Percentiles rank a stretch among this genome's conserved stretches.
These are phyloP conservation scores for Coniferiporia sulphurascens DNA, from an alignment of 1,284 basidiomycete species.

Conservation along the genomic window DNA sequence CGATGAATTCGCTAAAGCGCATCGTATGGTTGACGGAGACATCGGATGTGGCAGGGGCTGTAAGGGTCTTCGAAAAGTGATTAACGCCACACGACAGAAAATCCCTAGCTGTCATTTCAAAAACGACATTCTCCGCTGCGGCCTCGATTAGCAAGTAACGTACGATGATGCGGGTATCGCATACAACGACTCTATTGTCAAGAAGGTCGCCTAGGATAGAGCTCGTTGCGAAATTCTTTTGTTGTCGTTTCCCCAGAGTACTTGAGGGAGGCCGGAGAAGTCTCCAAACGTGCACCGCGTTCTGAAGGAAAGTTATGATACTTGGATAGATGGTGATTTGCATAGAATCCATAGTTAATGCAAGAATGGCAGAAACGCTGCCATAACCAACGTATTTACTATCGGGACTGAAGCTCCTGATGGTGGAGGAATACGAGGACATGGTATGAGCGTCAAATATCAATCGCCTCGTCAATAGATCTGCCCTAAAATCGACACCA, in stretches of 20 bases:
- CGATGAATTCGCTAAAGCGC: constrained; percentile 42
- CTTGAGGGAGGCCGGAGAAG: constrained; percentile 15
- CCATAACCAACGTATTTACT: constrained; percentile 6
- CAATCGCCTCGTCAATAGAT: constrained; percentile 11
- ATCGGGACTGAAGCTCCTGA: constrained; percentile 9
- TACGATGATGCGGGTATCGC: constrained; percentile 6
- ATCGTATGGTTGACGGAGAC: constrained; percentile 45
- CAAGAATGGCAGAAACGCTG: background rate
- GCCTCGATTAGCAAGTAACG: constrained; percentile 34
- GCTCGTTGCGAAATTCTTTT: background rate
- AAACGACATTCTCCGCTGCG: constrained; percentile 43
- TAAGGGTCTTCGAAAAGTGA: constrained; percentile 29
- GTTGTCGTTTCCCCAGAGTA: background rate
- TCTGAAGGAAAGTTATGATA: constrained; percentile 58
- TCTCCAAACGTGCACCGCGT: constrained; percentile 47
- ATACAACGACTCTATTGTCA: constrained; percentile 1
- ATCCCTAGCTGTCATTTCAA: constrained; percentile 40
- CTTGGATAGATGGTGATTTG: constrained; percentile 53
- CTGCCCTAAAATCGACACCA: constrained; percentile 1
- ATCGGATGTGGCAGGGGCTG: constrained; percentile 24
- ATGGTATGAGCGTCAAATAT: constrained; percentile 9
- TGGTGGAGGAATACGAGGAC: constrained; percentile 12
- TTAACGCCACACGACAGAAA: constrained; percentile 35
- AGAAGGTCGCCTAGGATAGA: constrained; percentile 1
- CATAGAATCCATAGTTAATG: constrained; percentile 21